Base-by-base conservation (phyloP, 2,329 filamentous ascomycete genomes). In the Botrytis sinoallii region DNA sequence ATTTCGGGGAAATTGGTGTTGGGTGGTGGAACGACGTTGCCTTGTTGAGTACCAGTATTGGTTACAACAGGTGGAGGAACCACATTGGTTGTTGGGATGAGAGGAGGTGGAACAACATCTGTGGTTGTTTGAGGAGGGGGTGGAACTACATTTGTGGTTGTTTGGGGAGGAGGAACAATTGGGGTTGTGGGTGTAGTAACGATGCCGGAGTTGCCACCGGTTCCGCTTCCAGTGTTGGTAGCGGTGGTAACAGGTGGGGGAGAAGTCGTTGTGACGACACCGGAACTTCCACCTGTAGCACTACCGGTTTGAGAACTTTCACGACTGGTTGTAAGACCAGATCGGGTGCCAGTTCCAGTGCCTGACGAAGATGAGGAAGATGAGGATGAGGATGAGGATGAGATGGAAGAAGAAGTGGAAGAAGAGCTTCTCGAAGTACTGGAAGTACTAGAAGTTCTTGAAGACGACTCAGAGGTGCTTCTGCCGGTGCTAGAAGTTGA, bases 1-100 rank as follows among this genome's bases (percentile, higher is more conserved):
- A 71, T 52, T 16, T 22, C 22, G 25, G 60, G 60, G 46, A 71
- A 48, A 16, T 25, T n/a, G 40, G 68, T 60, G 52, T 70, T 64
- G 14, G 69, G 60, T 6, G 70, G 70, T 2, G 60, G 46, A 22
- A 66, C 46, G 8, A 66, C n/a, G 25, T 8, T 40, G 35, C 59
- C 59, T 10, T 22, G 29, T 40, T 52, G 35, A n/a, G 67, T 70
- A 22, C 52, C 32, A 29, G 48, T 70, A 14, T 29, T 40, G 67
- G 22, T 25, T 40, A 63, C 40, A 16, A 10, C 20, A 3, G 64
- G 64, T 52, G 64, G 64, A 10, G 64, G 64, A 18, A 66, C 29
- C 7, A 52, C 29, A 6, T 66, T 48, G 29, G 64, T 63, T 63
- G 59, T 66, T 14, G 29, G 46, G 29, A 48, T 18, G 22, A 38